These are phyloP conservation scores for Amniculicola lignicola DNA, from an alignment of 495 filamentous ascomycete genomes.

Conservation along the genomic window DNA sequence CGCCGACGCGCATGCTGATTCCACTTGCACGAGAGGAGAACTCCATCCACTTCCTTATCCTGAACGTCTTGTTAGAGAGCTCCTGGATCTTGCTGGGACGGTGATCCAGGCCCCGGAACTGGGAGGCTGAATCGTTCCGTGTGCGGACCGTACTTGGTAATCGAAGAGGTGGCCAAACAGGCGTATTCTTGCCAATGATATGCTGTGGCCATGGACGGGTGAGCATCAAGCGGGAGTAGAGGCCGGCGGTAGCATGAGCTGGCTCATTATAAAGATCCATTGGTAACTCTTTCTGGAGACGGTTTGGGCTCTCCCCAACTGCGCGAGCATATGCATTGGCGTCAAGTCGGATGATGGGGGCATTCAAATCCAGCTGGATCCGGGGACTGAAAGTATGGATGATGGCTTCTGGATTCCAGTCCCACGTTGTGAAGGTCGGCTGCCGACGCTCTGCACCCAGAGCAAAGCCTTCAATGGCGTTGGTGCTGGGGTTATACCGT, in stretches of 20 bases:
- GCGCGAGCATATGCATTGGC: constrained; percentile 31
- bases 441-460: constrained; percentile 60
- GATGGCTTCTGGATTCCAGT: constrained; percentile 62
- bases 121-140: constrained; percentile 42
- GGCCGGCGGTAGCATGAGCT: constrained; percentile 27
- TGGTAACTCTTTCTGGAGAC: constrained; percentile 44
- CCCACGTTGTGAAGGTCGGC: constrained; percentile 58
- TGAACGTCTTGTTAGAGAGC: constrained; percentile 63
- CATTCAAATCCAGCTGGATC: constrained; percentile 65
- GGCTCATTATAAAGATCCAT: constrained; percentile 52
- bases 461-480: constrained; percentile 78
- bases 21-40: constrained; percentile 37
- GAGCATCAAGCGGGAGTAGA: constrained; percentile 50
- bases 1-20: constrained; percentile 47
- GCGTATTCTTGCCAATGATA: constrained; percentile 40
- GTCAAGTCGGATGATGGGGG: constrained; percentile 60
- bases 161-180: constrained; percentile 70
- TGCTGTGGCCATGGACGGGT: constrained; percentile 46
- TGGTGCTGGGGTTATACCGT: constrained; percentile 66
- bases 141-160: constrained; percentile 63
- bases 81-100: constrained; percentile 47
- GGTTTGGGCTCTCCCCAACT: not conserved
- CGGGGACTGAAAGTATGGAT: constrained; percentile 71
- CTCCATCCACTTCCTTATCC: constrained; percentile 70
- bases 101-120: constrained; percentile 45